Evolutionary conservation across 495 filamentous ascomycete genomes (phyloP).

Genomic region (Aspergillus sparsus): DNA sequence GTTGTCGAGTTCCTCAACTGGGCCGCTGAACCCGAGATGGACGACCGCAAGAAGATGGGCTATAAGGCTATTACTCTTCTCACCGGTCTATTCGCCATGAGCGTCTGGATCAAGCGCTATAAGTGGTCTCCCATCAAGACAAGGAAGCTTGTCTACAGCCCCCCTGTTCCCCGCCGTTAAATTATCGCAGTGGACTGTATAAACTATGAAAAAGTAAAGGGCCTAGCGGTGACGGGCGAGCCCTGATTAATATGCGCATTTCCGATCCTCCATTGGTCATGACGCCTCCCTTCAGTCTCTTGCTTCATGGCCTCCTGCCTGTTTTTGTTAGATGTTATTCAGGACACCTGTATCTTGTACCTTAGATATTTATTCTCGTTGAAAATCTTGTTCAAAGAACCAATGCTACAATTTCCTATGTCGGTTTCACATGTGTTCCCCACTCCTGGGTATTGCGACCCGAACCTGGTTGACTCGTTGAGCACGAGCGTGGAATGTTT

Average conservation of each 20-base stretch:
- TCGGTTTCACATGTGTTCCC: constrained; percentile 20
- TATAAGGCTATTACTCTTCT: constrained; percentile 85
- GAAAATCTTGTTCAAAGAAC: constrained; percentile 42
- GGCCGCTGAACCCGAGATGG: constrained; percentile 98
- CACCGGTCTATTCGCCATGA: constrained; percentile 76
- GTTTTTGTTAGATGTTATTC: constrained; percentile 49
- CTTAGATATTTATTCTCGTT: constrained; percentile 51
- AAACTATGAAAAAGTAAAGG: constrained; percentile 39
- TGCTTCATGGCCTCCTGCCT: constrained; percentile 39
- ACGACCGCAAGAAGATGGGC: constrained; percentile 98
- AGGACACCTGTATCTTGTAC: constrained; percentile 53
- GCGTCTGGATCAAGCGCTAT: constrained; percentile 98
- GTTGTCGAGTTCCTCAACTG: constrained; percentile 98
- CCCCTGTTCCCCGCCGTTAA: constrained; percentile 58
- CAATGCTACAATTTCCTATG: constrained; percentile 45
- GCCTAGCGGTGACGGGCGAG: constrained; percentile 30
- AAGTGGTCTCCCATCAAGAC: constrained; percentile 97
- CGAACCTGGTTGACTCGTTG: too few species aligned
- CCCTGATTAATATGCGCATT: constrained; percentile 32
- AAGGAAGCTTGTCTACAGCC: constrained; percentile 86
- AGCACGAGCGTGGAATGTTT: too few species aligned
- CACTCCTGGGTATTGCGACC: background rate
- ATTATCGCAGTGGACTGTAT: constrained; percentile 35
- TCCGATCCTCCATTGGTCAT: constrained; percentile 32
- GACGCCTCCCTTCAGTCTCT: constrained; percentile 33